Conservation (phyloP, 768 basidiomycete genomes). For the Leucocoprinus birnbaumii region DNA sequence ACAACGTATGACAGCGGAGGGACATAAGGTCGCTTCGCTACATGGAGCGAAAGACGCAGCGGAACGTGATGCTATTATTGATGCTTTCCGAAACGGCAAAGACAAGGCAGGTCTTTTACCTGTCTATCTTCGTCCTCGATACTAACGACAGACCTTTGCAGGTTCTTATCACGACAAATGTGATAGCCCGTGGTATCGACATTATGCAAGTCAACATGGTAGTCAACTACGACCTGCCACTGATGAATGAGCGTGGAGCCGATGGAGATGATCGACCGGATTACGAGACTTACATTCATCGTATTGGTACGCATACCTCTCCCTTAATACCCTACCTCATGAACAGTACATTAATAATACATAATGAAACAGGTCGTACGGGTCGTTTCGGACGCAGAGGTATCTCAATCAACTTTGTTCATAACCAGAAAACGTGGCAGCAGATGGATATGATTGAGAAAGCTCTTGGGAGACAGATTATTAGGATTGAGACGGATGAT, state of each 20-base stretch:
- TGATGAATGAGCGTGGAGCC: constrained; percentile 70
- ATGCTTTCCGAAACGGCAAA: constrained; percentile 92
- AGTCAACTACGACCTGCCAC: constrained; percentile 96
- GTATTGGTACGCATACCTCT: constrained; percentile 68
- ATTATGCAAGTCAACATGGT: constrained; percentile 99
- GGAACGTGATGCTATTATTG: constrained; percentile 91
- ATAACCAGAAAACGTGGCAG: constrained; percentile 81
- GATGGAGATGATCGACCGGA: constrained; percentile 66
- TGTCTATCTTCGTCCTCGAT: not conserved
- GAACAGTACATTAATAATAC: not conserved
- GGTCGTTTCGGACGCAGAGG: constrained; percentile 98
- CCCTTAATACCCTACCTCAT: not conserved
- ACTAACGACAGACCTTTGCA: constrained; percentile 16
- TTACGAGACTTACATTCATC: constrained; percentile 96
- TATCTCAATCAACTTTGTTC: constrained; percentile 96
- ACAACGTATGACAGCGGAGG: constrained; percentile 85
- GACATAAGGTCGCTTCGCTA: constrained; percentile 93
- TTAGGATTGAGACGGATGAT: constrained; percentile 85
- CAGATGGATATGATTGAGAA: constrained; percentile 92
- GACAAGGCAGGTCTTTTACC: constrained; percentile 64
- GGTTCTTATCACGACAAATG: constrained; percentile 95
- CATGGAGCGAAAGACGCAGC: constrained; percentile 91
- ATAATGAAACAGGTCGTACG: constrained; percentile 82
- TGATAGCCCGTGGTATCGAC: constrained; percentile 97
- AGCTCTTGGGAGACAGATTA: constrained; percentile 72